These are phyloP conservation scores for Paramecium caudatum DNA, from an alignment of 73 alveolate genomes.

Conservation along the genomic window DNA sequence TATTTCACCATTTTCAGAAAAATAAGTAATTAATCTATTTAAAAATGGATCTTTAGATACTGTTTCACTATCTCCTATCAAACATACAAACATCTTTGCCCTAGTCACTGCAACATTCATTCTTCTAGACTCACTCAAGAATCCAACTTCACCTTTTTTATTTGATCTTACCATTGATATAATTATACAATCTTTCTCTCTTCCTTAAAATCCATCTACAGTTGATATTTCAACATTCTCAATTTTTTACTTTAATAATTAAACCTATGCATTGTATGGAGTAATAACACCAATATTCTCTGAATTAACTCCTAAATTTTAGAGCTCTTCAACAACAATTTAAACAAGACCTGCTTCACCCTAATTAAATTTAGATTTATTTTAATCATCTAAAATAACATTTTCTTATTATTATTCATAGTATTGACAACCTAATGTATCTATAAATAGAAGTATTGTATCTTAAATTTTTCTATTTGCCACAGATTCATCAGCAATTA, in stretches of 20 bases:
- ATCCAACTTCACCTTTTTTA: slow-evolving; percentile 94
- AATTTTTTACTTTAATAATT: slow-evolving; percentile 82
- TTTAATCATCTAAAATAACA: slow-evolving; percentile 63
- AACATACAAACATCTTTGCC: slow-evolving; percentile 92
- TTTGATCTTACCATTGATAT: slow-evolving; percentile 97
- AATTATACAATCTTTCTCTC: slow-evolving; percentile 98
- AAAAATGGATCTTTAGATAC: slow-evolving; percentile 84
- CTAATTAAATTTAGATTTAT: slow-evolving; percentile 91
- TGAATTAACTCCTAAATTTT: slow-evolving; percentile 79
- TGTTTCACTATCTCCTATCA: slow-evolving; percentile 95
- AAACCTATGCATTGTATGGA: slow-evolving; percentile 98
- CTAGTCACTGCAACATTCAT: slow-evolving; percentile 99
- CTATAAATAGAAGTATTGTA: slow-evolving; percentile 84
- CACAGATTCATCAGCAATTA: slow-evolving; percentile 93
- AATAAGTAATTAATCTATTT: slow-evolving; percentile 85
- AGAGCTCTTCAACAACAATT: slow-evolving; percentile 87
- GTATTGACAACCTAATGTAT: slow-evolving; percentile 93
- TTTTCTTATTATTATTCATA: slow-evolving; percentile 89
- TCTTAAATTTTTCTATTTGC: slow-evolving; percentile 82
- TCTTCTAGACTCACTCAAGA: slow-evolving; percentile 96
- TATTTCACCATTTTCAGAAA: slow-evolving; percentile 85
- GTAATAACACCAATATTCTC: slow-evolving; percentile 96
- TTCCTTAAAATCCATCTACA: slow-evolving; percentile 99
- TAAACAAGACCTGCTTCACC: slow-evolving; percentile 97
- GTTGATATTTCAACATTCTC: slow-evolving; percentile 95